Conservation (phyloP, 805 yeast genomes). For the Maudiozyma turicensis region DNA sequence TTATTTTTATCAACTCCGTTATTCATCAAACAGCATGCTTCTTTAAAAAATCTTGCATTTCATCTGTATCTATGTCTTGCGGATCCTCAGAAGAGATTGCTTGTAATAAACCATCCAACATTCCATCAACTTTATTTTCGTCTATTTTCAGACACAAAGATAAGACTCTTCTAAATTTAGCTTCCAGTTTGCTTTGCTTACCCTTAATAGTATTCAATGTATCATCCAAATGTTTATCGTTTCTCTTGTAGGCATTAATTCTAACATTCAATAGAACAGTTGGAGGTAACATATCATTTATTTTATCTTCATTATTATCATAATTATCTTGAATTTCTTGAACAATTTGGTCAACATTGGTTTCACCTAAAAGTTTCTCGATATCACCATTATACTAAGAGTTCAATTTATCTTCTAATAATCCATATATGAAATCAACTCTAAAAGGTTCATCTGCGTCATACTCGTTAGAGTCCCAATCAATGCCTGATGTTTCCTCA, state of each 20-base stretch:
- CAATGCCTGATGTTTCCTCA: constrained; percentile 22
- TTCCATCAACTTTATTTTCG: constrained; percentile 65
- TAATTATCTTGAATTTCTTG: constrained; percentile 14
- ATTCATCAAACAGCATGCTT: constrained; percentile 32
- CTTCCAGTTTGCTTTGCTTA: constrained; percentile 49
- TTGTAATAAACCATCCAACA: constrained; percentile 74
- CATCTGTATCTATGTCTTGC: constrained; percentile 50
- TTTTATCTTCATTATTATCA: constrained; percentile 9
- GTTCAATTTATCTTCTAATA: constrained; percentile 35
- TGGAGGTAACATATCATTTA: constrained; percentile 26
- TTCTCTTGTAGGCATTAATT: constrained; percentile 66
- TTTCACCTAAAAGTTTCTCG: constrained; percentile 19
- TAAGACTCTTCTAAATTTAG: constrained; percentile 79
- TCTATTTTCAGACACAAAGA: constrained; percentile 85
- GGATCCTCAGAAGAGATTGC: constrained; percentile 82
- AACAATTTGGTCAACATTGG: constrained; percentile 15
- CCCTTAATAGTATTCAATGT: constrained; percentile 45
- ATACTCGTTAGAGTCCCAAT: constrained; percentile 43
- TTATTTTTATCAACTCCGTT: neutral
- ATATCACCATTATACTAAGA: constrained; percentile 24
- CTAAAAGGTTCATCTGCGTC: constrained; percentile 92
- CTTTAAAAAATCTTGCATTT: constrained; percentile 39
- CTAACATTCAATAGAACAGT: constrained; percentile 56
- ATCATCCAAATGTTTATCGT: constrained; percentile 46
- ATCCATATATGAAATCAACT: constrained; percentile 48